Evolutionary conservation across 192 early-diverging fungal genomes (phyloP).

Genomic region (Coemansia sp.): DNA sequence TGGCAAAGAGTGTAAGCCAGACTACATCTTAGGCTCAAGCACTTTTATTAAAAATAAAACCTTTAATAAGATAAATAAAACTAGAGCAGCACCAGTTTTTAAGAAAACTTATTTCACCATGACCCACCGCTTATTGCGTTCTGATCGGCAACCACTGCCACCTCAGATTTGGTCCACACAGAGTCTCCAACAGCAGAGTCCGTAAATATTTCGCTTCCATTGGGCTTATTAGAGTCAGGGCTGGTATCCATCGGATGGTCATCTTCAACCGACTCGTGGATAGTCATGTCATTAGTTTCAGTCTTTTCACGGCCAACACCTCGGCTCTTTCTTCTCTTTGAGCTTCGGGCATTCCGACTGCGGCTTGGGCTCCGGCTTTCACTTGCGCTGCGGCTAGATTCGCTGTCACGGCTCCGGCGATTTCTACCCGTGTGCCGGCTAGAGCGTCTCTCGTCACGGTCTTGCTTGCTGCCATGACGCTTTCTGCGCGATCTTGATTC

Average conservation of each 20-base stretch:
- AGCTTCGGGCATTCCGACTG: conserved; percentile 9
- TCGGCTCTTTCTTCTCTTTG: conserved; percentile 11
- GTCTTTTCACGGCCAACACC: conserved; percentile 2
- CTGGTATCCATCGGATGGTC: conserved; percentile 11
- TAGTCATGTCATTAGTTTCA: background rate
- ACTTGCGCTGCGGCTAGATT: conserved; percentile 18
- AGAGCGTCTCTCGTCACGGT: conserved; percentile 5
- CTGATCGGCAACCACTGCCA: background rate
- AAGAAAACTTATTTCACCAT: background rate
- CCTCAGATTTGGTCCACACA: background rate
- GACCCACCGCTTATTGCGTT: background rate
- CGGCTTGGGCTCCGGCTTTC: conserved; percentile 17
- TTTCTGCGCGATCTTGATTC: conserved; percentile 11
- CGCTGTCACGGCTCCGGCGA: conserved; percentile 15
- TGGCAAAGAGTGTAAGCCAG: no score
- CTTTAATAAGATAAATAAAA: no score
- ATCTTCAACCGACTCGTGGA: background rate
- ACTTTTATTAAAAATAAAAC: no score
- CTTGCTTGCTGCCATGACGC: conserved; percentile 11
- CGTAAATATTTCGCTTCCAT: background rate
- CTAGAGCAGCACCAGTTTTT: no score
- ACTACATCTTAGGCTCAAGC: no score
- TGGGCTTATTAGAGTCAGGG: background rate
- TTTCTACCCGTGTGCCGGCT: conserved; percentile 5
- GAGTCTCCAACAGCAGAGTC: background rate